Evolutionary conservation across 176 grass and related monocot genomes (phyloP).

Genomic region (Eleusine coracana): DNA sequence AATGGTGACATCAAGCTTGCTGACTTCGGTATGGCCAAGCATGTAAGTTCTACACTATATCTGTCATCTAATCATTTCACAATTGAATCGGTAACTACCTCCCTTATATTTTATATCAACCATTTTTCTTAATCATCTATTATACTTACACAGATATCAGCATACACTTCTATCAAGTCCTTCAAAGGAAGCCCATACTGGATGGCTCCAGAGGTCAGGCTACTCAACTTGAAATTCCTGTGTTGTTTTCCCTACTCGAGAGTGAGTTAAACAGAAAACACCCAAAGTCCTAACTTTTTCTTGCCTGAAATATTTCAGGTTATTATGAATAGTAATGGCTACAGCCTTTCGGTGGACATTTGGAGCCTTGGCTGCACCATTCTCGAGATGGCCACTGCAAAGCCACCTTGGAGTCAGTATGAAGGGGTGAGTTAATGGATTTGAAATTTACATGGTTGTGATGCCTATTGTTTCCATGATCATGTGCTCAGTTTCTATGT

Average conservation of each 20-base stretch:
- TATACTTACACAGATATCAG: constrained; percentile 65
- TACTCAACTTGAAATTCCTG: background rate
- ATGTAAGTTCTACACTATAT: constrained; percentile 57
- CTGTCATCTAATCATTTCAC: constrained; percentile 9
- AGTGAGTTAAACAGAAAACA: background rate
- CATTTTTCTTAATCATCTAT: constrained; percentile 27
- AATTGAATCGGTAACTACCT: background rate
- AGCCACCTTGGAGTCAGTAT: constrained; percentile 92
- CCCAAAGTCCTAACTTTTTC: constrained; percentile 7
- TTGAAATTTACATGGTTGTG: background rate
- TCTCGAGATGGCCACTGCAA: constrained; percentile 95
- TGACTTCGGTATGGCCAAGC: constrained; percentile 99
- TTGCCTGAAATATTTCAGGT: constrained; percentile 54
- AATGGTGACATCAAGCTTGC: constrained; percentile 95
- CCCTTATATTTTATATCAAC: background rate
- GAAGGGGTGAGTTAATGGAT: constrained; percentile 76
- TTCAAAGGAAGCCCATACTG: constrained; percentile 99
- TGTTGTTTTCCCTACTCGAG: background rate
- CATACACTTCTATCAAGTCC: constrained; percentile 84
- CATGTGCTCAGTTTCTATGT: constrained; percentile 32
- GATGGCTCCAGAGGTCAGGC: constrained; percentile 97
- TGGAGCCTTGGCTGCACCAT: constrained; percentile 99
- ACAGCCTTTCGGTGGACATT: constrained; percentile 97
- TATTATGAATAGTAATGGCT: constrained; percentile 95
- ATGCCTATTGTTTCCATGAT: constrained; percentile 7